These are phyloP conservation scores for Aphelidium insulamus DNA, from an alignment of 371 early-diverging fungal species.

Conservation along the genomic window DNA sequence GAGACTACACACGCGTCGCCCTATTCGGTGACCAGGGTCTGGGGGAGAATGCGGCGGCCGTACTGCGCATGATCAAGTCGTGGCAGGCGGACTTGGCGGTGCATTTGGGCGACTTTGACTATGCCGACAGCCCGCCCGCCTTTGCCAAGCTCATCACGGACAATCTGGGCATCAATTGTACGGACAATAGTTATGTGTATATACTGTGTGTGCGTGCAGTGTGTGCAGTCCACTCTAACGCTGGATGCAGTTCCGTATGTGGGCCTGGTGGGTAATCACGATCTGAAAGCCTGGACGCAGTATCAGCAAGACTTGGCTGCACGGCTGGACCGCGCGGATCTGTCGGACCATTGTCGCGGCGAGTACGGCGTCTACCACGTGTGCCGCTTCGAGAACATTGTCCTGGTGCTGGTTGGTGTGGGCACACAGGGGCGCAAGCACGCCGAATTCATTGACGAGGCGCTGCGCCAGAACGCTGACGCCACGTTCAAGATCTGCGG, in stretches of 20 bases:
- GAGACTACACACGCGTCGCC: conserved; percentile 3
- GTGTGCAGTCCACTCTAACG: too few species aligned
- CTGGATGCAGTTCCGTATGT: conserved; percentile 13
- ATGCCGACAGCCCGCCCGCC: conserved; percentile 7
- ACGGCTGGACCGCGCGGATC: conserved; percentile 8
- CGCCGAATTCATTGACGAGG: conserved; percentile 5
- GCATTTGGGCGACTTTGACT: conserved; percentile 7
- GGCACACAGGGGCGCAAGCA: conserved; percentile 13
- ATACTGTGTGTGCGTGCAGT: too few species aligned
- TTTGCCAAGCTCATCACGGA: conserved; percentile 5
- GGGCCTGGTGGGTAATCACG: conserved; percentile 14
- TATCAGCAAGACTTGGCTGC: not conserved
- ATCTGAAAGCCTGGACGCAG: conserved; percentile 9
- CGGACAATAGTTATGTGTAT: too few species aligned
- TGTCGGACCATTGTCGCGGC: conserved; percentile 2
- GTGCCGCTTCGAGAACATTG: conserved; percentile 6
- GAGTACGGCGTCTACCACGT: not conserved
- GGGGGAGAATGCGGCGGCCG: conserved; percentile 4
- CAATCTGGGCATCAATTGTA: conserved; percentile 3
- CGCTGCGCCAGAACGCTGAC: conserved; percentile 4
- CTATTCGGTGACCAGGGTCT: conserved; percentile 14
- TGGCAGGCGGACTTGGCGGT: conserved; percentile 7
- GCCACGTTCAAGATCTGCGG: conserved; percentile 12
- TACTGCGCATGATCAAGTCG: conserved; percentile 8
- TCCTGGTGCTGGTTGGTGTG: conserved; percentile 13